phyloP scores from a whole-genome alignment of 2,329 filamentous ascomycete species.

The Cladosporium oxysporum region DNA sequence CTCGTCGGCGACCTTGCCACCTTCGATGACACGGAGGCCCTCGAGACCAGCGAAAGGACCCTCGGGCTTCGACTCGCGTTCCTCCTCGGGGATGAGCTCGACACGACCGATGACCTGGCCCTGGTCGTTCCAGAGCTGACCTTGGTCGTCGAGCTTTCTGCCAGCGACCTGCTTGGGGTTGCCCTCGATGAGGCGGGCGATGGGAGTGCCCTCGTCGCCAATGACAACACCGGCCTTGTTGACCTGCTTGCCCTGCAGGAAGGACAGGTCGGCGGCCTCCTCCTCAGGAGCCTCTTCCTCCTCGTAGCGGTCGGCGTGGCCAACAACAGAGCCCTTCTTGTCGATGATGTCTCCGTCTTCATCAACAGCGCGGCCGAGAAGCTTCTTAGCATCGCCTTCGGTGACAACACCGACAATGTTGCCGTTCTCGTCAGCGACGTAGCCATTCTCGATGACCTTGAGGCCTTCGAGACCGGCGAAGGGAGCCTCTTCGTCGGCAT shows the following conservation, averaged over 20 bases:
- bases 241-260: slow-evolving; percentile 48
- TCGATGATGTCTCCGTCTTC: slow-evolving; percentile 56
- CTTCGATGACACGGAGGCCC: slow-evolving; percentile 50
- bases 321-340: slow-evolving; percentile 55
- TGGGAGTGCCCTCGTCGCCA: slow-evolving; percentile 51
- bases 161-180: slow-evolving; percentile 64
- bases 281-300: slow-evolving; percentile 53
- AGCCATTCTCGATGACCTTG: slow-evolving; percentile 52
- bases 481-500: slow-evolving; percentile 50
- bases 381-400: slow-evolving; percentile 54
- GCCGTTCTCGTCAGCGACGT: slow-evolving; percentile 53
- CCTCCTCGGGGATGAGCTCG: slow-evolving; percentile 67
- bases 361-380: slow-evolving; percentile 52
- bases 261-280: slow-evolving; percentile 46
- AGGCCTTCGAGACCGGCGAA: slow-evolving; percentile 55
- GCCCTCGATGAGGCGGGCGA: slow-evolving; percentile 68
- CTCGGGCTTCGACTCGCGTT: slow-evolving; percentile 55
- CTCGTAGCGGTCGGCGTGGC: slow-evolving; percentile 58
- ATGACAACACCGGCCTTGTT: slow-evolving; percentile 56
- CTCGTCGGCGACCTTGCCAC: slow-evolving; percentile 52
- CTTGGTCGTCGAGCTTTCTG: slow-evolving; percentile 70
- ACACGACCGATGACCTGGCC: slow-evolving; percentile 69
- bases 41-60: slow-evolving; percentile 53
- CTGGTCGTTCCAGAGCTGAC: slow-evolving; percentile 71
- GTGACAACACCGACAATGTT: slow-evolving; percentile 52